Evolutionary conservation across 2,329 filamentous ascomycete species (phyloP).

Genomic region (Aspergillus aculeatus): DNA sequence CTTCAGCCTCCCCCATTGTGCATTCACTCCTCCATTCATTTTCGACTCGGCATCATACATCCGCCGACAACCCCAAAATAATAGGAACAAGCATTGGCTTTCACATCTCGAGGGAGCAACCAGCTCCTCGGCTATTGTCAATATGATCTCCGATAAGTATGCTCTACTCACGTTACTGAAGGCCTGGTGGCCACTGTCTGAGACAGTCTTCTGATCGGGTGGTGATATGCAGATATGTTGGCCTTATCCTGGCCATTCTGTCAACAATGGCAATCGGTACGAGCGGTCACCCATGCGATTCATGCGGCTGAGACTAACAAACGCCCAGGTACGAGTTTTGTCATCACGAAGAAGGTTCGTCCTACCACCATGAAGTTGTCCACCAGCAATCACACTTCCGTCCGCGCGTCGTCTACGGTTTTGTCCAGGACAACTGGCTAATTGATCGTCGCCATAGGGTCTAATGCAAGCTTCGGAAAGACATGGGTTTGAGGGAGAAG

Average conservation of each 20-base stretch:
- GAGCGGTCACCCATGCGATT: conserved; percentile 3
- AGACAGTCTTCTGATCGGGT: conserved; percentile 22
- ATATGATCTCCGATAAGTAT: conserved; percentile 47
- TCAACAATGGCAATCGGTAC: conserved; percentile 51
- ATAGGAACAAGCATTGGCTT: conserved; percentile 30
- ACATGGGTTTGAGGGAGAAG: conserved; percentile 95
- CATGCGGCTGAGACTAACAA: conserved; percentile 12
- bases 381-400: conserved; percentile 7
- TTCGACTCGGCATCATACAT: conserved; percentile 5
- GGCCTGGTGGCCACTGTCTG: neutral
- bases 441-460: conserved; percentile 55
- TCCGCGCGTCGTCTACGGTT: conserved; percentile 8
- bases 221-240: conserved; percentile 43
- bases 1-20: conserved; percentile 4
- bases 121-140: conserved; percentile 34
- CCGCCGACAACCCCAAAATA: conserved; percentile 10
- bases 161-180: conserved; percentile 7
- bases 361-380: conserved; percentile 7
- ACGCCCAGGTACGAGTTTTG: conserved; percentile 80
- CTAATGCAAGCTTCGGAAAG: conserved; percentile 85
- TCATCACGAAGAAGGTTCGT: conserved; percentile 95
- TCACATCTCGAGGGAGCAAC: conserved; percentile 35
- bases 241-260: conserved; percentile 46
- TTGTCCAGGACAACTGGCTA: conserved; percentile 16
- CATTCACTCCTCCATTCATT: conserved; percentile 6